These are phyloP conservation scores for Pleurotus platypus DNA, from an alignment of 768 basidiomycete species.

Conservation along the genomic window DNA sequence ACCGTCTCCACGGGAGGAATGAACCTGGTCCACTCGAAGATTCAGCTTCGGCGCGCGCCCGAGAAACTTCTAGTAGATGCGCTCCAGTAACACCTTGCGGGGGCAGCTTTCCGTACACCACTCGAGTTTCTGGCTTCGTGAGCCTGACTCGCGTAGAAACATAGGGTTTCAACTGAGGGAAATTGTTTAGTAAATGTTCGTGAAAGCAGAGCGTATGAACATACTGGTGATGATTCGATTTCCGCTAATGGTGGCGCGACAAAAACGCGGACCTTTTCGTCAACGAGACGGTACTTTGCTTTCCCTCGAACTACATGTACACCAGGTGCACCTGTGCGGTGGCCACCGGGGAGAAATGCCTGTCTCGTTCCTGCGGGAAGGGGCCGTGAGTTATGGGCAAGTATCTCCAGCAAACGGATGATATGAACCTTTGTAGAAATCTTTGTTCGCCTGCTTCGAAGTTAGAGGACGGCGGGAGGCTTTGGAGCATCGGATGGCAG, in stretches of 20 bases:
- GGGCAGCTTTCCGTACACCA: conserved; percentile 35
- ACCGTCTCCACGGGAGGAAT: neutral
- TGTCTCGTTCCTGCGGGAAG: conserved; percentile 68
- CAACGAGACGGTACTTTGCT: conserved; percentile 76
- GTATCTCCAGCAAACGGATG: neutral
- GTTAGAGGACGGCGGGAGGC: conserved; percentile 83
- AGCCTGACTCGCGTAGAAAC: conserved; percentile 46
- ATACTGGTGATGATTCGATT: conserved; percentile 53
- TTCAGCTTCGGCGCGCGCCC: neutral
- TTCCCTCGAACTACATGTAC: conserved; percentile 75
- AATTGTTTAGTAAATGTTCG: neutral
- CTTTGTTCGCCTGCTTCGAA: conserved; percentile 88
- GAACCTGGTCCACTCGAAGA: neutral
- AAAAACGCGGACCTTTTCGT: conserved; percentile 80
- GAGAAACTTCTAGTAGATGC: conserved; percentile 36
- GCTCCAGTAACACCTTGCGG: conserved; percentile 37
- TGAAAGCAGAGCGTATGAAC: conserved; percentile 18
- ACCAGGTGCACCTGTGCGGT: conserved; percentile 86
- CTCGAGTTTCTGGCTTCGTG: conserved; percentile 26
- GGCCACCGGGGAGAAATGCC: conserved; percentile 78
- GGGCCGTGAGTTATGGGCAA: neutral
- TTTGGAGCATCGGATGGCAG: conserved; percentile 68
- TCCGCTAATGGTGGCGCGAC: conserved; percentile 74
- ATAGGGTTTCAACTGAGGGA: conserved; percentile 64
- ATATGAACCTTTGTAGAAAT: conserved; percentile 88